Percentiles rank a stretch among this genome's conserved stretches.
Evolutionary conservation across 1,139 yeast species (phyloP).

Genomic region (Sugiyamaella pinicola): DNA sequence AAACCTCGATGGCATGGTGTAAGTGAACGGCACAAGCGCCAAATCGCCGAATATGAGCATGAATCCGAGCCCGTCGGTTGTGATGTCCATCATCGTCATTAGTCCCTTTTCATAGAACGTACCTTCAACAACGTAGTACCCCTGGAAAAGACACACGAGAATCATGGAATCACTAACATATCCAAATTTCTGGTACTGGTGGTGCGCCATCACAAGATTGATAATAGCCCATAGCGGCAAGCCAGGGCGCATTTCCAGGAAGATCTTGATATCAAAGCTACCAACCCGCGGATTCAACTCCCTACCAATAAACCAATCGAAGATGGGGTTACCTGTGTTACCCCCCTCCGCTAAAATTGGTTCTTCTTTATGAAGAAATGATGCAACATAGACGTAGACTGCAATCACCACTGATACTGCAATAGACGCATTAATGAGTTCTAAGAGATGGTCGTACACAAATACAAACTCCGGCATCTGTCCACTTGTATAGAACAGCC

Average conservation of each 20-base stretch:
- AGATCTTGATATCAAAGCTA: slow-evolving; percentile 80
- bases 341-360: slow-evolving; percentile 84
- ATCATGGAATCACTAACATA: slow-evolving; percentile 70
- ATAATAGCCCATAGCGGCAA: slow-evolving; percentile 81
- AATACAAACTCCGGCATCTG: slow-evolving; percentile 78
- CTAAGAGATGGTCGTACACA: slow-evolving; percentile 66
- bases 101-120: slow-evolving; percentile 88
- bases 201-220: slow-evolving; percentile 77
- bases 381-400: slow-evolving; percentile 61
- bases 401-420: slow-evolving; percentile 67
- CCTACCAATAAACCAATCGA: slow-evolving; percentile 97
- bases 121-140: slow-evolving; percentile 86
- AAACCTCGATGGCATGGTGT: slow-evolving; percentile 82
- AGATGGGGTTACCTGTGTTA: slow-evolving; percentile 70
- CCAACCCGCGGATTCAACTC: slow-evolving; percentile 93
- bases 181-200: slow-evolving; percentile 68
- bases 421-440: slow-evolving; percentile 63
- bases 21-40: slow-evolving; percentile 92
- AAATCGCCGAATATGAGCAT: slow-evolving; percentile 95
- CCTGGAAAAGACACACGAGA: slow-evolving; percentile 69
- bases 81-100: slow-evolving; percentile 90
- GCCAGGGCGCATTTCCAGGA: slow-evolving; percentile 95
- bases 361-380: slow-evolving; percentile 66
- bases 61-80: slow-evolving; percentile 96
- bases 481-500: slow-evolving; percentile 55